These are phyloP conservation scores for Phallus indusiatus DNA, from an alignment of 768 basidiomycete species.

Conservation along the genomic window DNA sequence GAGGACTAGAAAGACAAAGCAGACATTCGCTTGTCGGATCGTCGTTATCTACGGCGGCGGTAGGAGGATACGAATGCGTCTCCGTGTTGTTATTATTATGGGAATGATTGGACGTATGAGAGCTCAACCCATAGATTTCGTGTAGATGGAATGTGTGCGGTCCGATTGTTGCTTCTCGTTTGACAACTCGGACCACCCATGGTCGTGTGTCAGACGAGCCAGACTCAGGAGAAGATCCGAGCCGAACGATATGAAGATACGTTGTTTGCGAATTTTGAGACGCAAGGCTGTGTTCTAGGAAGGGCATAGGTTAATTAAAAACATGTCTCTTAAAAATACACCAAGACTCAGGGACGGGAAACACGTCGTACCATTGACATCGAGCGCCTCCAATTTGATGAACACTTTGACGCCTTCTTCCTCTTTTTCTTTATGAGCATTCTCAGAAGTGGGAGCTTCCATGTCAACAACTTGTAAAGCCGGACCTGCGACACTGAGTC, in stretches of 20 bases:
- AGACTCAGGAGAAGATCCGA: slow-evolving; percentile 35
- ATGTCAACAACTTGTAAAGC: slow-evolving; percentile 73
- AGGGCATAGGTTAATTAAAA: background rate
- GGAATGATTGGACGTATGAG: slow-evolving; percentile 31
- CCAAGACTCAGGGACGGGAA: background rate
- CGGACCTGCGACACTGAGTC: slow-evolving; percentile 48
- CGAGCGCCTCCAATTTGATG: slow-evolving; percentile 75
- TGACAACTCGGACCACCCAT: slow-evolving; percentile 90
- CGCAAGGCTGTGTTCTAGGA: slow-evolving; percentile 31
- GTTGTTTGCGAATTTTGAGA: slow-evolving; percentile 81
- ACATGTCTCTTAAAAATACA: background rate
- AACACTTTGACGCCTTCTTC: slow-evolving; percentile 64
- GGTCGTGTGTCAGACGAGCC: slow-evolving; percentile 50
- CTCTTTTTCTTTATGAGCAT: slow-evolving; percentile 34
- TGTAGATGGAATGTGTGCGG: slow-evolving; percentile 91
- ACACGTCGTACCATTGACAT: slow-evolving; percentile 53
- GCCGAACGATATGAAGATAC: slow-evolving; percentile 74
- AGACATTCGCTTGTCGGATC: slow-evolving; percentile 85
- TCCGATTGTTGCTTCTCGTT: slow-evolving; percentile 91
- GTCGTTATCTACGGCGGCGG: slow-evolving; percentile 33
- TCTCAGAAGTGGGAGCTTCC: slow-evolving; percentile 26
- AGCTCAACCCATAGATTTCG: slow-evolving; percentile 87
- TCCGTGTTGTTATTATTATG: slow-evolving; percentile 15
- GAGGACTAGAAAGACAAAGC: slow-evolving; percentile 77
- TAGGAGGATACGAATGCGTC: slow-evolving; percentile 40